phyloP scores from a whole-genome alignment of 1,284 basidiomycete genomes.

The Apiotrichum gracile region DNA sequence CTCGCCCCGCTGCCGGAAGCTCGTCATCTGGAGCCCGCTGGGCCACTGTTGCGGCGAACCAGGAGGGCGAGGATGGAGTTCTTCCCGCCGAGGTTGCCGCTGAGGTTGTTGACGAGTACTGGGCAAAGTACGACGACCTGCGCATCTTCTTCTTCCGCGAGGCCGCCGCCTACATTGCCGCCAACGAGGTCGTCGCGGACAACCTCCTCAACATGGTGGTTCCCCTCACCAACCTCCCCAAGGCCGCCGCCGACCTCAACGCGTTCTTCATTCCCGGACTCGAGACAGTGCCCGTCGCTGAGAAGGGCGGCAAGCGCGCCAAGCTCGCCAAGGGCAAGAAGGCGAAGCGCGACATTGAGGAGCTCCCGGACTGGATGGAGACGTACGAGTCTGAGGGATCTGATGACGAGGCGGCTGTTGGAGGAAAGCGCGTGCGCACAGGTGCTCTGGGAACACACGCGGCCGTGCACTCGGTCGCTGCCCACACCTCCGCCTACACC shows the following conservation, averaged over 20 bases:
- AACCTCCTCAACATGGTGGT: constrained; percentile 75
- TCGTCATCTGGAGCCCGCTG: constrained; percentile 19
- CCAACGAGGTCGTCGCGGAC: constrained; percentile 34
- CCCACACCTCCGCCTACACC: constrained; percentile 33
- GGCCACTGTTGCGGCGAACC: constrained; percentile 15
- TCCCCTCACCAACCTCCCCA: constrained; percentile 74
- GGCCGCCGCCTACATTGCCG: constrained; percentile 50
- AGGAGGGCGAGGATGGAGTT: constrained; percentile 48
- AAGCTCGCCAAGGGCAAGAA: constrained; percentile 44
- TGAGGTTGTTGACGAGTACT: constrained; percentile 42
- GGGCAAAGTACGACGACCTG: constrained; percentile 60
- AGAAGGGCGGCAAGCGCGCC: constrained; percentile 42
- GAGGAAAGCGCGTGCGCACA: constrained; percentile 27
- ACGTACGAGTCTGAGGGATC: constrained; percentile 40
- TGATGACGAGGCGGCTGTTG: constrained; percentile 44
- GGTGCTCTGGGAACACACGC: constrained; percentile 31
- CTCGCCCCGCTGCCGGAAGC: constrained; percentile 38
- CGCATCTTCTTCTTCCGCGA: constrained; percentile 91
- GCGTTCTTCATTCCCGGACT: constrained; percentile 79
- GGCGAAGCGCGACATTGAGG: constrained; percentile 24
- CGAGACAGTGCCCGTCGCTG: constrained; percentile 49
- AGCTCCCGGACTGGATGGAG: constrained; percentile 46
- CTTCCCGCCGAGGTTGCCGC: constrained; percentile 60
- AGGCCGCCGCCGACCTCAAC: constrained; percentile 66
- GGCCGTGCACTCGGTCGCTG: constrained; percentile 28